Evolutionary conservation across 768 basidiomycete genomes (phyloP).

Genomic region (Flagelloscypha sp.): DNA sequence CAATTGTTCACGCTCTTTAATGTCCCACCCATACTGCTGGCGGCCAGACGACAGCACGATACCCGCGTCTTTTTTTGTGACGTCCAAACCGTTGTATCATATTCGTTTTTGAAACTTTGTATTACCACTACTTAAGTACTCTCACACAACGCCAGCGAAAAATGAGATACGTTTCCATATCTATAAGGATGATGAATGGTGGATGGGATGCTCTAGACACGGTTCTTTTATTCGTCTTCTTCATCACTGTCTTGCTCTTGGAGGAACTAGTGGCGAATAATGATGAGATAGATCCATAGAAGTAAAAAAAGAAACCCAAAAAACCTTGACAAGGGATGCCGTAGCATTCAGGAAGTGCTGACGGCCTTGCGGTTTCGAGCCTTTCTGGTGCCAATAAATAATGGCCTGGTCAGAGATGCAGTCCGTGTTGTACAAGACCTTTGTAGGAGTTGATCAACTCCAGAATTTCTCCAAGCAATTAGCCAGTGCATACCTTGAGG

Average conservation of each 20-base stretch:
- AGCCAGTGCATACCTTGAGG: slow-evolving; percentile 57
- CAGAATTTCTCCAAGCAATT: not conserved
- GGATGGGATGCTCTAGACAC: too few relatives aligned
- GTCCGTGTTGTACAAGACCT: slow-evolving; percentile 95
- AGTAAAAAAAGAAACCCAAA: slow-evolving; percentile 8
- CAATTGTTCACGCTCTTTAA: not conserved
- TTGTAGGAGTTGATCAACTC: slow-evolving; percentile 3
- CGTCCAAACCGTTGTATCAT: too few relatives aligned
- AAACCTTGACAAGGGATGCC: slow-evolving; percentile 82
- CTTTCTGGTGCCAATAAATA: slow-evolving; percentile 97
- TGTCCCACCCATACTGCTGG: slow-evolving; percentile 4
- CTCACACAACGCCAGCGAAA: too few relatives aligned
- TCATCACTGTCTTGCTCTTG: slow-evolving; percentile 76
- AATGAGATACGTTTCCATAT: too few relatives aligned
- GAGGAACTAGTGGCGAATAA: slow-evolving; percentile 53
- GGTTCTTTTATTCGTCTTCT: slow-evolving; percentile 72
- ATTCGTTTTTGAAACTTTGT: not conserved
- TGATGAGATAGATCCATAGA: slow-evolving; percentile 2
- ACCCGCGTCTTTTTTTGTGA: too few relatives aligned
- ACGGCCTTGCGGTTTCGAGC: slow-evolving; percentile 89
- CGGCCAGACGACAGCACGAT: too few relatives aligned
- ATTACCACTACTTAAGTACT: not conserved
- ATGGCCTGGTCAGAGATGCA: slow-evolving; percentile 94
- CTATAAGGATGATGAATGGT: too few relatives aligned
- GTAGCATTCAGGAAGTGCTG: slow-evolving; percentile 92